Conservation (phyloP, 768 basidiomycete species). For the Steccherinum ochraceum region DNA sequence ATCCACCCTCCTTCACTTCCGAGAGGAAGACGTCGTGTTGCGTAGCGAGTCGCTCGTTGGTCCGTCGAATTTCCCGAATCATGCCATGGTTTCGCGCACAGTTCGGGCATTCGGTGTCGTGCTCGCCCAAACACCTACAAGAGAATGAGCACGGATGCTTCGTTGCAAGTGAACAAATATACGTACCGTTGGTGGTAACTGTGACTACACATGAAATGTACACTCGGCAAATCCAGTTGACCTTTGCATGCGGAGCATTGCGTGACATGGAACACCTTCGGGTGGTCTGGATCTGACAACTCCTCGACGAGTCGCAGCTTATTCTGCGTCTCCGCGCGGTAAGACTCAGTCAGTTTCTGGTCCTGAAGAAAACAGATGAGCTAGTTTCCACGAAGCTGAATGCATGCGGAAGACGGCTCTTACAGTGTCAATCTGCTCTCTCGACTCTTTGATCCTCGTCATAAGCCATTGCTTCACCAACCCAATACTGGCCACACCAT, state of each 20-base stretch:
- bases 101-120: conserved; percentile 84
- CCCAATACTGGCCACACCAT: conserved; percentile 86
- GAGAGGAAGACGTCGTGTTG: conserved; percentile 77
- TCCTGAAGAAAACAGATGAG: conserved; percentile 46
- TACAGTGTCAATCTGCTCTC: conserved; percentile 77
- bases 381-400: too few species aligned
- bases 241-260: conserved; percentile 86
- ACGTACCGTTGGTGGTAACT: conserved; percentile 89
- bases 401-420: too few species aligned
- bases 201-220: conserved; percentile 98
- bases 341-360: conserved; percentile 79
- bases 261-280: conserved; percentile 91
- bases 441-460: conserved; percentile 64
- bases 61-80: conserved; percentile 82
- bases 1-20: conserved; percentile 67
- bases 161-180: too few species aligned
- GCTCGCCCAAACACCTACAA: conserved; percentile 77
- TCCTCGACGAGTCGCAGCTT: conserved; percentile 81
- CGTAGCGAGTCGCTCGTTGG: conserved; percentile 78
- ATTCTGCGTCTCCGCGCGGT: conserved; percentile 74
- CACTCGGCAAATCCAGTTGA: conserved; percentile 84
- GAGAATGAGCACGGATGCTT: neutral
- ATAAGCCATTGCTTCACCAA: conserved; percentile 90
- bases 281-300: conserved; percentile 69
- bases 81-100: conserved; percentile 86